A percentile compares a stretch with the other conserved stretches of the same genome.
Conservation (phyloP, 2,329 filamentous ascomycete species). For the Cladosporium sp. region DNA sequence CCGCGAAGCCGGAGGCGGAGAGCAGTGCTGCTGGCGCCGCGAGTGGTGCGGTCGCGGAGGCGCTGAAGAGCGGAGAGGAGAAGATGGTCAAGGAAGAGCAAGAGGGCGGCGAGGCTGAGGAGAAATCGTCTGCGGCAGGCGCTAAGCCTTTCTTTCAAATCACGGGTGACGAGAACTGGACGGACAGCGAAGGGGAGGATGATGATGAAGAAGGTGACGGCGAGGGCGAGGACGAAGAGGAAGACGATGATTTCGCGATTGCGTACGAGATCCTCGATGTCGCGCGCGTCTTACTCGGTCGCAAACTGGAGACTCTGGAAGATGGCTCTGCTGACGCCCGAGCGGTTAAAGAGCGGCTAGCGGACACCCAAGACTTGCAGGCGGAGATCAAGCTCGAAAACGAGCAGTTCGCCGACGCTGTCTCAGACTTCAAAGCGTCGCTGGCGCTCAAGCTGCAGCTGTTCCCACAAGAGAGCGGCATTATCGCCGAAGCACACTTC, state of each 20-base stretch:
- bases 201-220: constrained; percentile 38
- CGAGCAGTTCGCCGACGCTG: constrained; percentile 83
- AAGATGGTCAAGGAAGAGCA: constrained; percentile 38
- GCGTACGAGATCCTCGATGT: constrained; percentile 60
- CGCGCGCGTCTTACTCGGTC: constrained; percentile 53
- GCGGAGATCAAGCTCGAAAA: constrained; percentile 97
- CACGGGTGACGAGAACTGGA: constrained; percentile 88
- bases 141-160: constrained; percentile 81
- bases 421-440: constrained; percentile 71
- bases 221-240: constrained; percentile 41
- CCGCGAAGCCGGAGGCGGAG: constrained; percentile 22
- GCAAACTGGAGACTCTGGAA: constrained; percentile 45
- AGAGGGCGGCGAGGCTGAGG: constrained; percentile 35
- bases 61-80: constrained; percentile 27
- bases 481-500: constrained; percentile 91
- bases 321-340: constrained; percentile 33
- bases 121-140: constrained; percentile 38
- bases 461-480: constrained; percentile 71
- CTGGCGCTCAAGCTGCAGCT: constrained; percentile 73
- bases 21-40: constrained; percentile 15
- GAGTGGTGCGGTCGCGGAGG: constrained; percentile 28
- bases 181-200: constrained; percentile 64
- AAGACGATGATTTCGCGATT: constrained; percentile 57
- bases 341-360: constrained; percentile 75
- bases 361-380: constrained; percentile 88